A percentile compares a stretch with the other conserved stretches of the same genome.
Conservation (phyloP, 352 stramenopile genomes). For the Hyaloperonospora brassicae region DNA sequence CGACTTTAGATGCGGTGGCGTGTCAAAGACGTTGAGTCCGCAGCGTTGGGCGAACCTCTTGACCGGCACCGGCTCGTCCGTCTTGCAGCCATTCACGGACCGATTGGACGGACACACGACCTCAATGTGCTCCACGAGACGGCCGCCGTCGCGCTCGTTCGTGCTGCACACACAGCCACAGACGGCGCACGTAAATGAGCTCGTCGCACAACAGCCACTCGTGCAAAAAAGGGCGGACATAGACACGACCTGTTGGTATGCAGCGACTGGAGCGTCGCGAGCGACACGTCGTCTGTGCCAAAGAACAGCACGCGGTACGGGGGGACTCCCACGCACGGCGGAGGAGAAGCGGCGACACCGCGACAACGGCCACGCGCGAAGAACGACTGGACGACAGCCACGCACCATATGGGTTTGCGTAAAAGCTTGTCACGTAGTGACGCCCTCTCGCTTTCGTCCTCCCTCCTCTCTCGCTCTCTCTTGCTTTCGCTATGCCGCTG, state of each 20-base stretch:
- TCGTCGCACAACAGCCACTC: constrained; percentile 4
- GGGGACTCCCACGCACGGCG: constrained; percentile 19
- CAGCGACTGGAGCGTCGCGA: constrained; percentile 62
- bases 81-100: constrained; percentile 56
- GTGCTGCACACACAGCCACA: constrained; percentile 2
- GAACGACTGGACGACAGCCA: constrained; percentile 2
- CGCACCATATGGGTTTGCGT: too few relatives aligned
- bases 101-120: constrained; percentile 78
- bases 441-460: too few relatives aligned
- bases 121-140: constrained; percentile 47
- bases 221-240: neutral
- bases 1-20: constrained; percentile 61
- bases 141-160: constrained; percentile 22
- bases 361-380: neutral
- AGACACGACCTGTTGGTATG: constrained; percentile 49
- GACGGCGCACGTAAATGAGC: neutral
- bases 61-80: constrained; percentile 60
- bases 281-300: constrained; percentile 77
- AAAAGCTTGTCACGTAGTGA: constrained; percentile 2
- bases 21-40: constrained; percentile 53
- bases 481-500: too few relatives aligned
- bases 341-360: constrained; percentile 26
- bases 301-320: constrained; percentile 78
- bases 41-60: constrained; percentile 62
- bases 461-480: too few relatives aligned